Evolutionary conservation across 1,284 basidiomycete species (phyloP), one percentile per base, ranked within the genome.

Genomic region (Cryptococcus sp.): DNA sequence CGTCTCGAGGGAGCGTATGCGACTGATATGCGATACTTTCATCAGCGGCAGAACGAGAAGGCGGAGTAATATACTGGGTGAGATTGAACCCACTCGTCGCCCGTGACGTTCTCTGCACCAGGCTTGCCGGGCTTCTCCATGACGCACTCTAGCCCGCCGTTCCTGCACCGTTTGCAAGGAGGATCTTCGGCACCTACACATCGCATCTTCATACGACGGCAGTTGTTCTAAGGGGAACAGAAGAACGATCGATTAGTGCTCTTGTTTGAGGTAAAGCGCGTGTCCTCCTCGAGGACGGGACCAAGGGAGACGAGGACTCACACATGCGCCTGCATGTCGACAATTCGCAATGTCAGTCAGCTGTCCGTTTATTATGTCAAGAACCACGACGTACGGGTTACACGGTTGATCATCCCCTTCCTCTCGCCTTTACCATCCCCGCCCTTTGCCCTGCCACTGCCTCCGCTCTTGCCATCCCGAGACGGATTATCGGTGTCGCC

Each of bases 61-160:
- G n/a, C n/a, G 31, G 31, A 13, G 10, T 5, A 13, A 35, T 35
- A 35, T 4, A 35, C 8, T 35, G 31, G 13, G 31, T 3, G 31
- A 13, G 2, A 8, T 35, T 40, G 11, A 11, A 57, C 59, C 47
- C 41, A 57, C 59, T 64, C 62, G 19, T 93, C 91, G 48, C 93
- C 80, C 2, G 89, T 88, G n/a, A 88, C 88, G 5, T 51, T 39
- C 2, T 66, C 81, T 87, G 49, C 55, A 5, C 44, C 53, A 8
- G 59, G 87, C 52, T 89, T 87, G 1, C 89, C 91, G 41, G 91
- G 91, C 70, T 93, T 93, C 77, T 94, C 91, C 75, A 94, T 93
- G 38, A 93, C 82, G 80, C 92, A 94, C 50, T 92, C 90, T 15
- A 93, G 82, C 1, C 89, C 88, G 38, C 88, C 87, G 69, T 91